Evolutionary conservation across 495 filamentous ascomycete genomes (phyloP), one percentile per base, ranked within the genome.

Genomic region (Astrothelium macrocarpum): DNA sequence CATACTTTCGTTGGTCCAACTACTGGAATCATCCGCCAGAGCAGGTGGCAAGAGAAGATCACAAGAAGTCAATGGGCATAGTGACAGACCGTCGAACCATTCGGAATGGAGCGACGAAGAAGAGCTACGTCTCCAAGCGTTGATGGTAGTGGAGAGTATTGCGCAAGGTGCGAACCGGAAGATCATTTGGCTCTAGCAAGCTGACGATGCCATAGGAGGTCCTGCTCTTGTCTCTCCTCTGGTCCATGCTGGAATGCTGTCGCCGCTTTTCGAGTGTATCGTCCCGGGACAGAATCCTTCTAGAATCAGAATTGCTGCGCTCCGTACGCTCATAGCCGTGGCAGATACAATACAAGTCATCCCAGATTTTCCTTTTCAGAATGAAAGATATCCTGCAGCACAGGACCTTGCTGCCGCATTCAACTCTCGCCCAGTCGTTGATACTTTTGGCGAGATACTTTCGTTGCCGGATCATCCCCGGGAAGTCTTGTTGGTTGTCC

Each of bases 131-230:
- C 75, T 96, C 63, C 90, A 95, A 78, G 86, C 89, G 32, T 82
- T 91, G 62, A 82, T 93, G 62, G 80, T 96, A 31, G 75, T 95
- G 28, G 88, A 86, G 31, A 96, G 89, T 73, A 78, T 98, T 67
- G 90, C 90, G 46, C 84, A 88, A 76, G 94, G 93, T 94, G 79
- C 64, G 72, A 75, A 71, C 7, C 2, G 11, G 43, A 29, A 16
- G n/a, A n/a, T 9, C 23, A 5, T 11, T 16, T 5, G 29, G 20
- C 25, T 56, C 5, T 5, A 56, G 45, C 49, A 29, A 56, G 25
- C 25, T 56, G 16, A 56, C 16, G 29, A 29, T 62, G 18, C 26
- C 11, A 18, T 71, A 96, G 92, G 90, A 70, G 93, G 94, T 32
- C 83, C 90, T 56, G 77, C 86, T 4, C 95, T 92, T 72, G 80